phyloP scores from a whole-genome alignment of 805 yeast species.

The Wickerhamiella kazuoi region DNA sequence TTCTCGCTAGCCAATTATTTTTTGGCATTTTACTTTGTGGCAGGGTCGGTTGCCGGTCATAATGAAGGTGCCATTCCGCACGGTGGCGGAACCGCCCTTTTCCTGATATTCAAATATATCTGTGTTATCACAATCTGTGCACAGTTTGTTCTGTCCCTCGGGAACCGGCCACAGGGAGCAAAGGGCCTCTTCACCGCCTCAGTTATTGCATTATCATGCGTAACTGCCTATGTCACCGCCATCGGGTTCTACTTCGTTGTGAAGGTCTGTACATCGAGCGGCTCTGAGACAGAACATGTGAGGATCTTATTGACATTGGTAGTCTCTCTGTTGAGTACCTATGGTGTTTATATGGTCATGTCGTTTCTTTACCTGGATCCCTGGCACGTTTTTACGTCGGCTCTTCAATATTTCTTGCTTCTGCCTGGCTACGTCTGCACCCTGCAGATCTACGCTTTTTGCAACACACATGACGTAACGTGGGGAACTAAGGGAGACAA shows the following conservation, averaged over 20 bases:
- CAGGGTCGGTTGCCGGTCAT: slow-evolving; percentile 55
- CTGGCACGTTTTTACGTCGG: slow-evolving; percentile 85
- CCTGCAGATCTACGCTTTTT: slow-evolving; percentile 86
- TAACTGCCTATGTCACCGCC: slow-evolving; percentile 64
- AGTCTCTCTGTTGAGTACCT: slow-evolving; percentile 73
- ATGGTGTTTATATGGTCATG: slow-evolving; percentile 71
- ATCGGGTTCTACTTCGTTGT: slow-evolving; percentile 72
- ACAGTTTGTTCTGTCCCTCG: slow-evolving; percentile 86
- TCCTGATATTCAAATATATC: slow-evolving; percentile 71
- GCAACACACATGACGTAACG: slow-evolving; percentile 94
- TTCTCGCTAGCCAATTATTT: slow-evolving; percentile 86
- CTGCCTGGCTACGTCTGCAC: slow-evolving; percentile 87
- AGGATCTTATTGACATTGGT: slow-evolving; percentile 43
- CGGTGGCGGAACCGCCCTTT: slow-evolving; percentile 65
- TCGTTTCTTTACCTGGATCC: slow-evolving; percentile 82
- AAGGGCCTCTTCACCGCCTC: slow-evolving; percentile 55
- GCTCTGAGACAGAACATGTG: slow-evolving; percentile 31
- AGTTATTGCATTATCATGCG: slow-evolving; percentile 53
- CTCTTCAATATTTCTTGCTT: slow-evolving; percentile 72
- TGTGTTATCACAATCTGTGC: slow-evolving; percentile 68
- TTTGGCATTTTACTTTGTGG: slow-evolving; percentile 78
- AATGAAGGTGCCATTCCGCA: slow-evolving; percentile 27
- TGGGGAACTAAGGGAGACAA: slow-evolving; percentile 99
- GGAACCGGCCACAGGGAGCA: slow-evolving; percentile 96
- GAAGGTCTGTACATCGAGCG: slow-evolving; percentile 28